These are phyloP conservation scores for Magnusiomyces tetraspermus DNA, from an alignment of 1,139 yeast genomes.

Conservation along the genomic window DNA sequence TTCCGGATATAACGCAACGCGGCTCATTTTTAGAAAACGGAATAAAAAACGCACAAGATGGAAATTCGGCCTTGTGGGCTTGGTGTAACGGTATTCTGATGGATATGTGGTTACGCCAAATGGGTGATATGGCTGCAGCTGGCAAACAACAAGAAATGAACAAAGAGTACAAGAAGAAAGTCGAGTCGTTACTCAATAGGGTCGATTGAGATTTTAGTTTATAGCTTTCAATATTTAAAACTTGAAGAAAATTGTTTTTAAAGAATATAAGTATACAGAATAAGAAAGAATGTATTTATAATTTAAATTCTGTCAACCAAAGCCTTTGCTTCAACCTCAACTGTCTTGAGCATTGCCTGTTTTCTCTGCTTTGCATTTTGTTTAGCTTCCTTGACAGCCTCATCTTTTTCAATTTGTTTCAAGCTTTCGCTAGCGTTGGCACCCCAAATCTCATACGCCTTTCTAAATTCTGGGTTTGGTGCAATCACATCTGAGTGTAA, in stretches of 20 bases:
- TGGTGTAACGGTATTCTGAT: constrained; percentile 14
- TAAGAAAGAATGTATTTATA: neutral
- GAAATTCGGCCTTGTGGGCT: constrained; percentile 12
- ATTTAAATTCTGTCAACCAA: constrained; percentile 5
- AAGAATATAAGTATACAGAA: too few species aligned
- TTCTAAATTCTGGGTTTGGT: constrained; percentile 6
- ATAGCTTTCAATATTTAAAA: too few species aligned
- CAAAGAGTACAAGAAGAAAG: constrained; percentile 1
- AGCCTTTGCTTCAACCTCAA: constrained; percentile 8
- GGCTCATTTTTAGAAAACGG: constrained; percentile 9
- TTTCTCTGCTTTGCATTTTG: constrained; percentile 11
- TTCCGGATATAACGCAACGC: constrained; percentile 5
- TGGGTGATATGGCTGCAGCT: constrained; percentile 8
- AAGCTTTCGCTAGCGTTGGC: neutral
- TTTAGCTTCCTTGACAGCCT: constrained; percentile 10
- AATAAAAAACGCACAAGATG: constrained; percentile 9
- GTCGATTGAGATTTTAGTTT: too few species aligned
- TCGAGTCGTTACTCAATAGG: constrained; percentile 11
- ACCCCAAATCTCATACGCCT: constrained; percentile 12
- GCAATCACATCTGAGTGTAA: constrained; percentile 14
- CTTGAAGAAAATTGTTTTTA: too few species aligned
- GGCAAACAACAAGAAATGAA: constrained; percentile 5
- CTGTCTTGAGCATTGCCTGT: constrained; percentile 4
- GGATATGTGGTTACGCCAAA: constrained; percentile 8
- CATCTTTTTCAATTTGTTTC: neutral